Evolutionary conservation across 2,329 filamentous ascomycete genomes (phyloP).

Genomic region (Iodosphaeria phyllophila): DNA sequence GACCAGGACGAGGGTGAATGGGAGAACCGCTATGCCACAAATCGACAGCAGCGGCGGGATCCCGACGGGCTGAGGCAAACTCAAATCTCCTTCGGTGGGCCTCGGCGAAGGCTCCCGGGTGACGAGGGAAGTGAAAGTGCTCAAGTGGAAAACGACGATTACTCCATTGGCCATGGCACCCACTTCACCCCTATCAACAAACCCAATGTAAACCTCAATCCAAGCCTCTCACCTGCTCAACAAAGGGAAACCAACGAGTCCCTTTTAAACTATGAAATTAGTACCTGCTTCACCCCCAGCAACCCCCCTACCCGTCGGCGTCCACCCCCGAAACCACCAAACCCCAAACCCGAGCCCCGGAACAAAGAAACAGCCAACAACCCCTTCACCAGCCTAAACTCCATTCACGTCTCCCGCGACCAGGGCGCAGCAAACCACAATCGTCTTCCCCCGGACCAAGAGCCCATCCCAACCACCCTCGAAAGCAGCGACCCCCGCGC

Average conservation of each 20-base stretch:
- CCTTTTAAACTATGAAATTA: not conserved
- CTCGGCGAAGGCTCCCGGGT: slow-evolving; percentile 1
- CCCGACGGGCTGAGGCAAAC: slow-evolving; percentile 8
- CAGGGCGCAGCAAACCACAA: slow-evolving; percentile 2
- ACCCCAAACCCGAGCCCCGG: too few relatives aligned
- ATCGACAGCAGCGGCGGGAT: not conserved
- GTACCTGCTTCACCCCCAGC: too few relatives aligned
- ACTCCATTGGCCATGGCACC: not conserved
- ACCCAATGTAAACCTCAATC: not conserved
- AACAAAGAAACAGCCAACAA: not conserved
- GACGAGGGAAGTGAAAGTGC: not conserved
- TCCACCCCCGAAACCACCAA: too few relatives aligned
- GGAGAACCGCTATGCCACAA: slow-evolving; percentile 1
- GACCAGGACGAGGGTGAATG: slow-evolving; percentile 1
- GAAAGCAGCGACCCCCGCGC: slow-evolving; percentile 11
- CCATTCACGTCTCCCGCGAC: slow-evolving; percentile 1
- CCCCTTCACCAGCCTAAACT: slow-evolving; percentile 4
- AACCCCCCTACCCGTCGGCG: too few relatives aligned
- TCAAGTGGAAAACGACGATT: not conserved
- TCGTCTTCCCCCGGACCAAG: slow-evolving; percentile 3
- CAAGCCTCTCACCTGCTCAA: too few relatives aligned
- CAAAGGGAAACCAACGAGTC: not conserved
- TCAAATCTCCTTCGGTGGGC: slow-evolving; percentile 8
- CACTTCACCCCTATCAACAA: not conserved
- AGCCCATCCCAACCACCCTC: slow-evolving; percentile 11